These are phyloP conservation scores for Acanthamoeba healyi DNA, from an alignment of 208 protist genomes.

Conservation along the genomic window DNA sequence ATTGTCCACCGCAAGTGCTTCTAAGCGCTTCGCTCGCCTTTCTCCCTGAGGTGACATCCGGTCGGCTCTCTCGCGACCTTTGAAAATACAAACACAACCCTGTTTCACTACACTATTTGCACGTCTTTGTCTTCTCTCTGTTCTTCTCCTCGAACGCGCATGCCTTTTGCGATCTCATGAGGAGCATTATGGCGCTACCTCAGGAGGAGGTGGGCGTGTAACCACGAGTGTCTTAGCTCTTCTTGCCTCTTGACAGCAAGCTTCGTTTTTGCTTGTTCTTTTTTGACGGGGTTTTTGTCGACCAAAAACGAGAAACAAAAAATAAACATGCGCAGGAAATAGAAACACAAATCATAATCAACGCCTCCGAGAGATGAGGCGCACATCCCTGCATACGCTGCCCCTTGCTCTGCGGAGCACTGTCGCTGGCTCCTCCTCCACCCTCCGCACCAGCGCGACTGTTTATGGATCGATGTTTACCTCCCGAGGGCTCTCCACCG, in stretches of 20 bases:
- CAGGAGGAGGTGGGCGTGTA: too few species aligned
- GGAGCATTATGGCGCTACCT: too few species aligned
- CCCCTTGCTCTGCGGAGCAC: neutral
- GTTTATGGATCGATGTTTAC: neutral
- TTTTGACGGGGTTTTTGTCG: too few species aligned
- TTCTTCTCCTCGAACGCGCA: neutral
- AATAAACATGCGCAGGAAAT: too few species aligned
- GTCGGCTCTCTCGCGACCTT: neutral
- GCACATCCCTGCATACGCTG: neutral
- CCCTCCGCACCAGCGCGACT: neutral
- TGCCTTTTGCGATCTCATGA: too few species aligned
- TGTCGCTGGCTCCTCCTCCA: neutral
- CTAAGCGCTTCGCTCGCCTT: constrained; percentile 84
- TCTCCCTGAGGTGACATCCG: constrained; percentile 80
- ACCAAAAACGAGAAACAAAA: neutral
- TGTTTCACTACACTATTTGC: neutral
- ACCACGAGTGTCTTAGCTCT: too few species aligned
- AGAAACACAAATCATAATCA: neutral
- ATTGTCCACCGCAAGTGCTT: constrained; percentile 99
- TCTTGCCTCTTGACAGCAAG: neutral
- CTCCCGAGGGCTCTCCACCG: neutral
- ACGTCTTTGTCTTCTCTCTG: neutral
- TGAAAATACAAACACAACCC: neutral
- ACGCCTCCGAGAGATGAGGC: neutral
- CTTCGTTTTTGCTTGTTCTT: neutral